Base-by-base conservation (phyloP, 306 rosid genomes). In the Prunus mume region DNA sequence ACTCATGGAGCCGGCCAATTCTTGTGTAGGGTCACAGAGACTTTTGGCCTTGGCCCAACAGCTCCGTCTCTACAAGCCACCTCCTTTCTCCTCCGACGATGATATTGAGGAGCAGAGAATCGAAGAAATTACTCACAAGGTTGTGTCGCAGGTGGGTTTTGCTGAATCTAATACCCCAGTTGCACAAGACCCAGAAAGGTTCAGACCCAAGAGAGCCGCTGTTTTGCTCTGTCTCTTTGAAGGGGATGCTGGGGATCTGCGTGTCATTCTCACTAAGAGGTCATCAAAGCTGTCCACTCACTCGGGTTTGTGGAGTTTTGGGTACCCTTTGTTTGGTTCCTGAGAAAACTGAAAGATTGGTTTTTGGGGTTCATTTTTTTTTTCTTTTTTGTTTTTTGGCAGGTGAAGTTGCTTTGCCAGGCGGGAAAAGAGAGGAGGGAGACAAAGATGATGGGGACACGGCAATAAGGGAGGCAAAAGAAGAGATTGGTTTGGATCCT, bases 381-480 rank as follows among this genome's bases (percentile, higher is more conserved):
- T 47, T 24, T 22, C 0, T 25, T 46, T 49, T 68, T 68, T 51
- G 55, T 67, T 72, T 55, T 60, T 32, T 46, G 83, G 78, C 90
- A 95, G 98, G 97, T 77, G 98, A 95, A 81, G 87, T 95, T 76
- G 80, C 98, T 17, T 88, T 95, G 89, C 98, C 98, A 0, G 98
- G 98, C 75, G 98, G 98, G 79, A 95, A 95, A 78, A 87, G 84
- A 17, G 97, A 95, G 57, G 97, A 92, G 78, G 97, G 97, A 54
- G 97, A 95, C 76, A 87, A 83, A 86, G 93, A 90, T 82, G 98
- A 95, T 61, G 93, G 78, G 41, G 97, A 89, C 50, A 92, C 98
- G 14, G 98, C 98, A 6, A 89, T 85, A 51, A 90, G 98, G 76
- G 98, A 95, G 82, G 98, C 98, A 19, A 52, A 70, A 24, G 98